These are phyloP conservation scores for Phtheirospermum japonicum DNA, from an alignment of 257 asterid species.

Conservation along the genomic window DNA sequence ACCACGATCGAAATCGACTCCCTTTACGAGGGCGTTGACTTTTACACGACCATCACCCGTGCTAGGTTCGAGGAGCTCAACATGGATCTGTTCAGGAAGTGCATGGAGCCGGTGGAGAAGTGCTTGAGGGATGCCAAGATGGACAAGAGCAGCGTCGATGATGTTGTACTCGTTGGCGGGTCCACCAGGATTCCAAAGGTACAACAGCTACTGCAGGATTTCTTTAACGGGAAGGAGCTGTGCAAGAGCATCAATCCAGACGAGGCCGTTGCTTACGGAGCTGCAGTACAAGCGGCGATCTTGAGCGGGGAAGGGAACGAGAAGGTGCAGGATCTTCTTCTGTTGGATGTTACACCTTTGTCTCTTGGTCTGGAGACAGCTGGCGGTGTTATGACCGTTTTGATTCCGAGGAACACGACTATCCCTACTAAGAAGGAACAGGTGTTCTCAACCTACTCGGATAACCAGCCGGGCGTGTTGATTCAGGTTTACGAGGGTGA, in stretches of 20 bases:
- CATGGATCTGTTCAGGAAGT: constrained; percentile 78
- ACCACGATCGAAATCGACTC: constrained; percentile 69
- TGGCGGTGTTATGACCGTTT: too few relatives aligned
- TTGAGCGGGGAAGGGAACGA: constrained; percentile 49
- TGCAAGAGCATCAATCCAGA: constrained; percentile 58
- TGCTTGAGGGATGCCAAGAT: constrained; percentile 81
- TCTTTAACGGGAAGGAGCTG: constrained; percentile 49
- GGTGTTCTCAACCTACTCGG: too few relatives aligned
- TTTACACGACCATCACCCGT: constrained; percentile 72
- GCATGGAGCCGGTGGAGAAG: constrained; percentile 84
- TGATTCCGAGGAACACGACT: too few relatives aligned
- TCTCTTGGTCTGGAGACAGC: too few relatives aligned
- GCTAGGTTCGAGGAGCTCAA: constrained; percentile 81
- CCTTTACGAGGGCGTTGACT: constrained; percentile 65
- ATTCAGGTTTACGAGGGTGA: too few relatives aligned
- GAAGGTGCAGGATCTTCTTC: constrained; percentile 39
- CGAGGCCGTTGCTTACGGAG: constrained; percentile 60
- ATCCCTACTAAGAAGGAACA: too few relatives aligned
- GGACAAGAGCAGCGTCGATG: constrained; percentile 62
- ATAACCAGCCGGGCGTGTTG: too few relatives aligned
- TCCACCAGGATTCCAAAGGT: constrained; percentile 34
- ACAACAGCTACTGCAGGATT: constrained; percentile 40
- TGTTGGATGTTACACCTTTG: constrained; percentile 16
- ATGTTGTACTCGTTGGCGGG: constrained; percentile 47
- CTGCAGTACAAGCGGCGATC: constrained; percentile 54